Base-by-base conservation (phyloP, 2,329 filamentous ascomycete species). In the Cladosporium sp. region DNA sequence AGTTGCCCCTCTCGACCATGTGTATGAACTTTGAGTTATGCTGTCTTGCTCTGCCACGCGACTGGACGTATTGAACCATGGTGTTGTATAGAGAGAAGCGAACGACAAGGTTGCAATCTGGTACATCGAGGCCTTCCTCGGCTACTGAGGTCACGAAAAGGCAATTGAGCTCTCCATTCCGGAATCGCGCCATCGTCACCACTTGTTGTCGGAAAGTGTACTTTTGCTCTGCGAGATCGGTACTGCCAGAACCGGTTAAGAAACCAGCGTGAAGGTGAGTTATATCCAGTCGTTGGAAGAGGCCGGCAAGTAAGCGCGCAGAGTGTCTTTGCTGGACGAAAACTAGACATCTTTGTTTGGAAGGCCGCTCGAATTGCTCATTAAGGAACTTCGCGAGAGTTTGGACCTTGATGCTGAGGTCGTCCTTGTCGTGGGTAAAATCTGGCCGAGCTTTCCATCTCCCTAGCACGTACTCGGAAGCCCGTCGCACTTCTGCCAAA, bases 51-150 rank as follows among this genome's bases (percentile, higher is more conserved):
- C 93, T 82, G 0, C 93, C 93, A 55, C 89, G 82, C 12, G 91
- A 96, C 67, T 99, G 93, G 17, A 97, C 84, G 64, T 96, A 97
- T 63, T 95, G 88, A 47, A 97, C 97, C 68, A 96, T 83, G 0
- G 92, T 96, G 9, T 79, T 77, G 68, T 90, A 96, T 2, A 95
- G 78, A 64, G 97, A 89, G 61, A 96, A 99, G 2, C 91, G 74
- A 20, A 85, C 69, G 9, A 85, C 77, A n/a, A 85, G 65, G 56
- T 85, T 85, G 68, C 82, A 85, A 53, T 83, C 79, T 4, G 81
- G 81, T 18, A 85, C 82, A 61, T 85, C 82, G 7, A 85, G 74
- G 1, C 82, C 82, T 68, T 85, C 82, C 62, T 85, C 82, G 3
- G 80, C 82, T 2, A 85, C 79, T 11, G 80, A 82, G 7, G 82